A percentile compares a stretch with the other conserved stretches of the same genome.
Evolutionary conservation across 176 grass and related monocot genomes (phyloP).

Genomic region (Oryza glaberrima): DNA sequence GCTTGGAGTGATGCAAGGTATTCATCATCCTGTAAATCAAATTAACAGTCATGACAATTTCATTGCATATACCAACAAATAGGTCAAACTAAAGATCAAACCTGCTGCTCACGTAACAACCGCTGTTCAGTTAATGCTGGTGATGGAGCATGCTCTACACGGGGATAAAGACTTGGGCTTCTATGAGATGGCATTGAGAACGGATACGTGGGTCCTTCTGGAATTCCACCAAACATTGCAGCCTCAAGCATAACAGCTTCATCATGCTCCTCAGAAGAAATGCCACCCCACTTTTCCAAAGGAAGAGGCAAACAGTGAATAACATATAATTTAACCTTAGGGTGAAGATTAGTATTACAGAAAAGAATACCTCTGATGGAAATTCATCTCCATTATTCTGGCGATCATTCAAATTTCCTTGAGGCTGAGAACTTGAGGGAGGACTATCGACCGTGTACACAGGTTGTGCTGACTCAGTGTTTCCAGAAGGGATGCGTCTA

Average conservation of each 20-base stretch:
- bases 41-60: conserved; percentile 12
- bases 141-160: conserved; percentile 54
- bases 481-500: conserved; percentile 57
- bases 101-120: conserved; percentile 91
- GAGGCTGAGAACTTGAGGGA: conserved; percentile 43
- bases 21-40: conserved; percentile 81
- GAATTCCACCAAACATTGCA: conserved; percentile 95
- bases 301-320: conserved; percentile 38
- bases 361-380: conserved; percentile 69
- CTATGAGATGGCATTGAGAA: conserved; percentile 62
- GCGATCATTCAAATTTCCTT: conserved; percentile 27
- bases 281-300: conserved; percentile 86
- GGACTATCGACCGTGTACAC: conserved; percentile 41
- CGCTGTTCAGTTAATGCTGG: conserved; percentile 81
- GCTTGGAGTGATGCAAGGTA: conserved; percentile 94
- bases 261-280: conserved; percentile 92
- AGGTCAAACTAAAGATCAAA: conserved; percentile 41
- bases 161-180: conserved; percentile 50
- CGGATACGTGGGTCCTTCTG: conserved; percentile 67
- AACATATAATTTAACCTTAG: conserved; percentile 3
- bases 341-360: background rate
- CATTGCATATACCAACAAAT: conserved; percentile 22
- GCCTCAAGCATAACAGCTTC: conserved; percentile 99
- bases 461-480: conserved; percentile 34
- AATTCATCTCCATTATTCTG: conserved; percentile 56